Evolutionary conservation across 176 grass and related monocot genomes (phyloP).

Genomic region (Triticum monococcum): DNA sequence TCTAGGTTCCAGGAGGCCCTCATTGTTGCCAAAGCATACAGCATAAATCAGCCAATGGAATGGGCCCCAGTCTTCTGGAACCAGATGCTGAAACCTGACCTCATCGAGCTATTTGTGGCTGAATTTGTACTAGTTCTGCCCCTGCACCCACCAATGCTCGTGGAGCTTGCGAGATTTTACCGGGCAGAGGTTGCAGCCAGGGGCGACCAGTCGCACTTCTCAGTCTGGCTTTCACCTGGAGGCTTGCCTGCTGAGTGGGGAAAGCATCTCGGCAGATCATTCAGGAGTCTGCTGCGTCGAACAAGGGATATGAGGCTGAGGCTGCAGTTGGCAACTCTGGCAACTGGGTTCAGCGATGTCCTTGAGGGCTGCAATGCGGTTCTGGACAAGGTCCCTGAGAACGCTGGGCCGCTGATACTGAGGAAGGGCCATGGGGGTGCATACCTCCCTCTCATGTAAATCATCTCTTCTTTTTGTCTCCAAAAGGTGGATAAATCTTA

Average conservation of each 20-base stretch:
- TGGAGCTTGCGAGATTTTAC: conserved; percentile 87
- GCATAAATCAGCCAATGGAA: conserved; percentile 81
- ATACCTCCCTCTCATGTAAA: conserved; percentile 94
- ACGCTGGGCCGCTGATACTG: conserved; percentile 77
- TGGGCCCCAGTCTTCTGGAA: conserved; percentile 95
- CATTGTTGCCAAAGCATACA: conserved; percentile 89
- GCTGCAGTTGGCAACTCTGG: conserved; percentile 74
- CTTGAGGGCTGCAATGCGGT: conserved; percentile 61
- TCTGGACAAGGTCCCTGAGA: conserved; percentile 91
- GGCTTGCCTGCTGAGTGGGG: conserved; percentile 95
- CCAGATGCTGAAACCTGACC: conserved; percentile 82
- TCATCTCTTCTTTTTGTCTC: background rate
- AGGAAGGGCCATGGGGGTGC: conserved; percentile 87
- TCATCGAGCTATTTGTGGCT: conserved; percentile 83
- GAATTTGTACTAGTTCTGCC: conserved; percentile 85
- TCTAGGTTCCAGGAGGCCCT: conserved; percentile 95
- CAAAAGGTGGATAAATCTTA: background rate
- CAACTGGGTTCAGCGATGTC: conserved; percentile 73
- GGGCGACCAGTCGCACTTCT: conserved; percentile 91
- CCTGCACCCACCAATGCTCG: conserved; percentile 78
- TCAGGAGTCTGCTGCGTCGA: conserved; percentile 79
- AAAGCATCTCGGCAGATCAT: conserved; percentile 84
- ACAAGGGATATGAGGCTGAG: conserved; percentile 78
- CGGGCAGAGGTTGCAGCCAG: conserved; percentile 84
- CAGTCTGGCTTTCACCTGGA: conserved; percentile 85